phyloP scores from a whole-genome alignment of 1,284 basidiomycete genomes.

The Gomphus sp. region DNA sequence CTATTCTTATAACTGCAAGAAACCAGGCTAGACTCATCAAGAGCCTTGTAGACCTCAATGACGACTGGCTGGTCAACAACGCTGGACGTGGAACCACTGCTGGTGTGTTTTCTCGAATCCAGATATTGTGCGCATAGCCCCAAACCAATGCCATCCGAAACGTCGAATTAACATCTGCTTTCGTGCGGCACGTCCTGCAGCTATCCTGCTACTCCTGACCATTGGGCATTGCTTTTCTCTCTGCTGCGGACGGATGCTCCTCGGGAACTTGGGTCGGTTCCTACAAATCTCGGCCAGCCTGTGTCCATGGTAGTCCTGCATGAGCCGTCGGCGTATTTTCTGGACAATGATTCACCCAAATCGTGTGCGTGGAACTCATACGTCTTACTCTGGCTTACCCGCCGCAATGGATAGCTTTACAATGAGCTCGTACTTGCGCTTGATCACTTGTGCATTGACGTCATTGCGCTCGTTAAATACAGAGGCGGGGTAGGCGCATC shows the following conservation, averaged over 20 bases:
- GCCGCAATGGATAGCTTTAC: slow-evolving; percentile 18
- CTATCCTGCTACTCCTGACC: slow-evolving; percentile 54
- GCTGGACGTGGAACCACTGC: not conserved
- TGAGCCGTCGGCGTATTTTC: slow-evolving; percentile 55
- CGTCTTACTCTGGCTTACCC: slow-evolving; percentile 13
- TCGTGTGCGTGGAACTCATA: not conserved
- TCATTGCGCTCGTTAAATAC: slow-evolving; percentile 19
- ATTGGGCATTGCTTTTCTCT: slow-evolving; percentile 47
- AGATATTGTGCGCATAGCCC: slow-evolving; percentile 2
- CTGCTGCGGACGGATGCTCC: slow-evolving; percentile 25
- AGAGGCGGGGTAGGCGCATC: not conserved
- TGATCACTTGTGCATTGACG: slow-evolving; percentile 35
- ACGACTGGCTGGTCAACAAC: slow-evolving; percentile 33
- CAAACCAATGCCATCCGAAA: not conserved
- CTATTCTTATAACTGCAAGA: slow-evolving; percentile 46
- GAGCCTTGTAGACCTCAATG: slow-evolving; percentile 39
- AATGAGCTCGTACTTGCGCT: slow-evolving; percentile 38
- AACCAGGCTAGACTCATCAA: slow-evolving; percentile 26
- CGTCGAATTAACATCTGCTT: not conserved
- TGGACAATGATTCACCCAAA: slow-evolving; percentile 14
- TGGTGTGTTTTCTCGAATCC: not conserved
- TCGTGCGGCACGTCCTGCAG: slow-evolving; percentile 26
- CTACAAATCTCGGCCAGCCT: slow-evolving; percentile 26
- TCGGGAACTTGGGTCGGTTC: slow-evolving; percentile 22
- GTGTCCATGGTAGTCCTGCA: slow-evolving; percentile 53